Percentiles rank a stretch among this genome's conserved stretches.
Conservation (phyloP, 108 stramenopile genomes). For the Fragilaria radians region DNA sequence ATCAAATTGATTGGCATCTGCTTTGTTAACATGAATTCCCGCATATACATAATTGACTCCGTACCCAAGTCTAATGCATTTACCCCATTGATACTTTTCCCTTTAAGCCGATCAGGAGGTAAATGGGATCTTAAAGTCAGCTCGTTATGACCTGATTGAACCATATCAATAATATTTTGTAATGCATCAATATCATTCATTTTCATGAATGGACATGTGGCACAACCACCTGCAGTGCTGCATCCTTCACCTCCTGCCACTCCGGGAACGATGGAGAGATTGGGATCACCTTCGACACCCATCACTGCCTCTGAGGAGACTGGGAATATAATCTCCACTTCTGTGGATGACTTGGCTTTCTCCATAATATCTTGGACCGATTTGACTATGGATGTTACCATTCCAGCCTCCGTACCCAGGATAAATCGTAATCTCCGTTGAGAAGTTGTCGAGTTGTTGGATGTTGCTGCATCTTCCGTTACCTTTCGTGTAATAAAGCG, state of each 20-base stretch:
- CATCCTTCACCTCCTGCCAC: slow-evolving; percentile 92
- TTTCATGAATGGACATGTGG: slow-evolving; percentile 97
- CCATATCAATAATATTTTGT: slow-evolving; percentile 65
- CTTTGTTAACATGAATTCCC: slow-evolving; percentile 75
- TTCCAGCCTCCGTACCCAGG: slow-evolving; percentile 89
- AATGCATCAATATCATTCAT: slow-evolving; percentile 94
- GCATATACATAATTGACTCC: slow-evolving; percentile 88
- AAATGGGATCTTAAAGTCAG: slow-evolving; percentile 27
- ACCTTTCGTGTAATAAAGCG: slow-evolving; percentile 88
- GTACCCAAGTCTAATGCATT: slow-evolving; percentile 78
- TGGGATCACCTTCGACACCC: slow-evolving; percentile 39
- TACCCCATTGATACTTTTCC: slow-evolving; percentile 63
- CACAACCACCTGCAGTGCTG: slow-evolving; percentile 93
- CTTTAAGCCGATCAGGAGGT: slow-evolving; percentile 69
- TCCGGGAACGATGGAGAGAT: slow-evolving; percentile 78
- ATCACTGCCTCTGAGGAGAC: slow-evolving; percentile 89
- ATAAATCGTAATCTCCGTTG: slow-evolving; percentile 67
- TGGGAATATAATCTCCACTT: slow-evolving; percentile 94
- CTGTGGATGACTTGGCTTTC: slow-evolving; percentile 28
- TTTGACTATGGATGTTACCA: slow-evolving; percentile 91
- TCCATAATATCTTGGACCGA: slow-evolving; percentile 79
- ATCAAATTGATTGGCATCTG: slow-evolving; percentile 54
- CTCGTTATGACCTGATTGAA: slow-evolving; percentile 16
- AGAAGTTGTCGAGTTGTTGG: background rate
- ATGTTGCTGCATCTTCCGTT: slow-evolving; percentile 31